Conservation (phyloP, 2,329 filamentous ascomycete species). For the Capronia americana region DNA sequence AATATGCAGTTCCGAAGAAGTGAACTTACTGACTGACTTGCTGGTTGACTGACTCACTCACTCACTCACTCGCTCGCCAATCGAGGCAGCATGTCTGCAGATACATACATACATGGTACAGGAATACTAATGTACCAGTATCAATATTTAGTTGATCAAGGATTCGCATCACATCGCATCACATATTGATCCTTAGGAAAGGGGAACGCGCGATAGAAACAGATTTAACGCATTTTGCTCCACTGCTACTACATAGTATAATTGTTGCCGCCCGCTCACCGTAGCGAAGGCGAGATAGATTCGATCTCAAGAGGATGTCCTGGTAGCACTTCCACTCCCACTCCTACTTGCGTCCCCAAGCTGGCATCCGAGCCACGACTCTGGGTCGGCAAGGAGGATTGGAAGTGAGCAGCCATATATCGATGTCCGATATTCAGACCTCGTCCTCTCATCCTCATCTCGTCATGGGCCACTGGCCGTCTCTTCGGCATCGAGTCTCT, state of each 20-base stretch:
- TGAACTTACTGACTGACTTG: too few species aligned
- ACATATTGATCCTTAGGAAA: not conserved
- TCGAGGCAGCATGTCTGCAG: too few species aligned
- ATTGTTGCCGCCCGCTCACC: too few species aligned
- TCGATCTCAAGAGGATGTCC: too few species aligned
- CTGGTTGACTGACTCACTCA: too few species aligned
- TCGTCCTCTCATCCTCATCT: not conserved
- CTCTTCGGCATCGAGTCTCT: not conserved
- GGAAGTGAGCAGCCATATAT: not conserved
- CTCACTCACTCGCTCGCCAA: too few species aligned
- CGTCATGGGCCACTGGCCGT: too few species aligned
- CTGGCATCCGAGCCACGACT: conserved; percentile 15
- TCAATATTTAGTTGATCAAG: not conserved
- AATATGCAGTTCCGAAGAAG: too few species aligned
- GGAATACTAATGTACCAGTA: too few species aligned
- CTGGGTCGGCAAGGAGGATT: not conserved
- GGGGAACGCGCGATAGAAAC: not conserved
- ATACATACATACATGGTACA: too few species aligned
- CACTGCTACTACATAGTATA: not conserved
- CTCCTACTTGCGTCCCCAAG: not conserved
- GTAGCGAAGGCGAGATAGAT: too few species aligned
- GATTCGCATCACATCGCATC: not conserved
- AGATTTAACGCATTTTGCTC: not conserved
- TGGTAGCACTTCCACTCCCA: too few species aligned
- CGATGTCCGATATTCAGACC: not conserved